Conservation (phyloP, 352 stramenopile species). For the Phytophthora agathidicida region DNA sequence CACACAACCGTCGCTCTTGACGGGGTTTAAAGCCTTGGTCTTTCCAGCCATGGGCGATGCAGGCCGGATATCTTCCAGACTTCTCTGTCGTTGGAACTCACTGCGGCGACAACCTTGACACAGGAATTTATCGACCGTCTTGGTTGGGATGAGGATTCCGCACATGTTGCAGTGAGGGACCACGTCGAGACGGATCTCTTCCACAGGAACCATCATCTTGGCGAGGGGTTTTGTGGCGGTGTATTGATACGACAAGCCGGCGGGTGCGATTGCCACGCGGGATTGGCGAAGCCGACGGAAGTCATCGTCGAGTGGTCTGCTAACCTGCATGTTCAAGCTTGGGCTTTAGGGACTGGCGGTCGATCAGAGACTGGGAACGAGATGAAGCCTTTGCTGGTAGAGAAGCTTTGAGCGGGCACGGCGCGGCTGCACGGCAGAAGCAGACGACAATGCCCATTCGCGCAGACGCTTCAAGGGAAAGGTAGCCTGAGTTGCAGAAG, state of each 20-base stretch:
- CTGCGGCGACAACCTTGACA: conserved; percentile 21
- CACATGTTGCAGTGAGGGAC: conserved; percentile 10
- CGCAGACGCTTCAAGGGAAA: conserved; percentile 5
- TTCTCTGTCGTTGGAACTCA: conserved; percentile 10
- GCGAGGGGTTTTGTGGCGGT: neutral
- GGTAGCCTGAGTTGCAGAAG: conserved; percentile 19
- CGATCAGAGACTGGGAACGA: conserved; percentile 19
- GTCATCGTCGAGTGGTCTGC: conserved; percentile 10
- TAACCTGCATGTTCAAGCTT: conserved; percentile 14
- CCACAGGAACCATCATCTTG: conserved; percentile 1
- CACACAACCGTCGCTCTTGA: conserved; percentile 3
- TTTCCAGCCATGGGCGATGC: conserved; percentile 16
- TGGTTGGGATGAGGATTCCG: neutral
- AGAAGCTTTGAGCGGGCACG: too few species aligned
- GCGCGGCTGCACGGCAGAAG: neutral
- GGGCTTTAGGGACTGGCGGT: neutral
- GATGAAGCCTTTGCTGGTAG: conserved; percentile 1
- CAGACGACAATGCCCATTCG: too few species aligned
- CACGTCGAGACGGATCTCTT: conserved; percentile 25
- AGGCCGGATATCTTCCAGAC: conserved; percentile 25
- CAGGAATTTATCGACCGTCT: neutral
- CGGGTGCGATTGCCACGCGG: conserved; percentile 9
- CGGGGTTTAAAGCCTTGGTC: neutral
- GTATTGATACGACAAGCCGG: conserved; percentile 4
- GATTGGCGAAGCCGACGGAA: conserved; percentile 11